Base-by-base conservation (phyloP, 257 asterid species). In the Cinchona pubescens region DNA sequence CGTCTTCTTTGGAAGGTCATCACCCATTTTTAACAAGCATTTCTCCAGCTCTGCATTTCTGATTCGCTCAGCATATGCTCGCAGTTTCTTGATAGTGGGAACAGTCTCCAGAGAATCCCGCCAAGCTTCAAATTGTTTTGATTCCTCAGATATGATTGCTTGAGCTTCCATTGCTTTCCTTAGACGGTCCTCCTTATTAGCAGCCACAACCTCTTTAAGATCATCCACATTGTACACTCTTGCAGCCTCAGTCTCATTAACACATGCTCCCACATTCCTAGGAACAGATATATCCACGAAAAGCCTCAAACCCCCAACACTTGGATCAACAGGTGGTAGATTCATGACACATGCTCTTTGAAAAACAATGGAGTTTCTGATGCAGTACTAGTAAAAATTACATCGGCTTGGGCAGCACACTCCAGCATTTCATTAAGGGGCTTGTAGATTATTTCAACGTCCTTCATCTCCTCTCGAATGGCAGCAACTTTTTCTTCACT, bases 101-200 rank as follows among this genome's bases (percentile, higher is more conserved):
- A 92, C 97, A 4, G 98, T 92, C 80, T 90, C 97, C 15, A 94
- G 65, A 0, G 98, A 94, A 75, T 94, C 98, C 49, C 93, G 80
- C 98, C 98, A 94, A 0, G 98, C 97, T 87, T 86, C 97, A 78
- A 94, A 94, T 67, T 88, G 92, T 42, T 85, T 88, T 12, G 96
- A 89, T 80, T 94, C 98, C 84, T 94, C 98, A 1, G 81, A 58
- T 5, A 94, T 94, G 38, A 94, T 90, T 35, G 87, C 86, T 64
- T 87, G 97, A 72, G 98, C 98, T 85, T 94, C 98, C 96, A 87
- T 88, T 32, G 98, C 96, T 82, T 94, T 94, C 43, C 96, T 89
- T 23, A 89, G 76, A 13, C 98, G 83, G 38, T 92, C 97, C 83
- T 92, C 98, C 76, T 94, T 94, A 72, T 94, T 94, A 16, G 97